Evolutionary conservation across 2,329 filamentous ascomycete species (phyloP), one percentile per base, ranked within the genome.

Genomic region (Neurospora sp.): DNA sequence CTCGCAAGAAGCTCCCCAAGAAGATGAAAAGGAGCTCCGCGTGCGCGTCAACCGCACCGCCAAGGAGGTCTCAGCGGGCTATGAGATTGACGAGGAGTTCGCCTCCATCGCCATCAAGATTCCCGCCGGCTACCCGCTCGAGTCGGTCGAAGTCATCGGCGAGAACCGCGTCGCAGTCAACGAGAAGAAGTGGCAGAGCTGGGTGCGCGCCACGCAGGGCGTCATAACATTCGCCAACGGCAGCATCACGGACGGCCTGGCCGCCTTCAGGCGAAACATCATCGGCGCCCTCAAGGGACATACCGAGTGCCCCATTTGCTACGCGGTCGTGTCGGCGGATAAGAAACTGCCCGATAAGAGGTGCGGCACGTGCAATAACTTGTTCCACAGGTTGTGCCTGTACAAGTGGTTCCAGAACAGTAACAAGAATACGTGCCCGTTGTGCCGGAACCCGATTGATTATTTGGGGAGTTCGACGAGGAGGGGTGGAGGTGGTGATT

Each of bases 391-490:
- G 0, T 87, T 88, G 2, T 99, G 96, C 81, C 81, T 99, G 81
- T 97, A 93, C 83, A 94, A 95, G 81, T 99, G 96, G 96, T 98
- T 99, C 84, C 92, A 92, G 84, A 95, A 87, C 75, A 97, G 93
- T 78, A 96, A 92, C 80, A 90, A 92, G 77, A 96, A 92, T 76
- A 95, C 91, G 67, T 99, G 96, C 80, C 96, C 96, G 66, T 83
- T 99, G 73, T 99, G 96, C 81, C 86, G 96, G 75, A 97, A 96
- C 78, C 90, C 91, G 28, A 97, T 97, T 79, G 86, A 88, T 69
- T 89, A 88, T 70, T 71, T 78, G 28, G 76, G 76, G 0, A 46
- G 71, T n/a, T 74, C 73, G 67, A 74, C 73, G 3, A 73, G 73
- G 69, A 68, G 72, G 67, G 68, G 73, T 67, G 40, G 73, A 66